Evolutionary conservation across 106 monocot species (phyloP).

Genomic region (Acorus gramineus): DNA sequence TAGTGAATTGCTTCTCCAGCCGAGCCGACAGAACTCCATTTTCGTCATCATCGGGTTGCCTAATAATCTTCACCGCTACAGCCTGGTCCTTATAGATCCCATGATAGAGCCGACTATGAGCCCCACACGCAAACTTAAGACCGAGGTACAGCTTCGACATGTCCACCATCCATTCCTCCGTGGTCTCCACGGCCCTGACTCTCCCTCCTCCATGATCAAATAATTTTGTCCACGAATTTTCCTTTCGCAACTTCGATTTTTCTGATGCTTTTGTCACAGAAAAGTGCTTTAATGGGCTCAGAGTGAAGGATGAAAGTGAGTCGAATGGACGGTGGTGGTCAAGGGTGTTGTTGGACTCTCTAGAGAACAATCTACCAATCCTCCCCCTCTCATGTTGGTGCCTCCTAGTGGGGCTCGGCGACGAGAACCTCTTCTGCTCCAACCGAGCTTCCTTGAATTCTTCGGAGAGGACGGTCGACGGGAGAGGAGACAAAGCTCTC

Average conservation of each 20-base stretch:
- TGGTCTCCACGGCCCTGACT: conserved; percentile 43
- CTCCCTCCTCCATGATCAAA: conserved; percentile 47
- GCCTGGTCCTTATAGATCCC: conserved; percentile 57
- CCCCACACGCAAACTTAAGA: conserved; percentile 69
- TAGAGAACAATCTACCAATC: conserved; percentile 25
- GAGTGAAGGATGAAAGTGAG: background rate
- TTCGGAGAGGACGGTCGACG: conserved; percentile 26
- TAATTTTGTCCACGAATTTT: conserved; percentile 34
- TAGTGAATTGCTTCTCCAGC: conserved; percentile 72
- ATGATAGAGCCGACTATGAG: conserved; percentile 75
- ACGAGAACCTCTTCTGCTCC: conserved; percentile 38
- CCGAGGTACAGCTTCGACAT: conserved; percentile 62
- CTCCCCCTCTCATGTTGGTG: conserved; percentile 21
- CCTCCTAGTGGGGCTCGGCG: conserved; percentile 17
- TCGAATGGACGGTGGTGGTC: background rate
- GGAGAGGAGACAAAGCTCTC: conserved; percentile 41
- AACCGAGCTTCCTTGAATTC: conserved; percentile 41
- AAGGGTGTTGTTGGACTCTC: background rate
- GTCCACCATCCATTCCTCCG: conserved; percentile 57
- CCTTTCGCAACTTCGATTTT: conserved; percentile 19
- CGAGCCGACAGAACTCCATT: conserved; percentile 29
- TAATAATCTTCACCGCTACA: conserved; percentile 84
- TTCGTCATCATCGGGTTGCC: conserved; percentile 62
- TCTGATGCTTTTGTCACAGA: conserved; percentile 3
- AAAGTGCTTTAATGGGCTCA: conserved; percentile 6